Base-by-base conservation (phyloP, 768 basidiomycete genomes). In the Pleurotus tuoliensis region DNA sequence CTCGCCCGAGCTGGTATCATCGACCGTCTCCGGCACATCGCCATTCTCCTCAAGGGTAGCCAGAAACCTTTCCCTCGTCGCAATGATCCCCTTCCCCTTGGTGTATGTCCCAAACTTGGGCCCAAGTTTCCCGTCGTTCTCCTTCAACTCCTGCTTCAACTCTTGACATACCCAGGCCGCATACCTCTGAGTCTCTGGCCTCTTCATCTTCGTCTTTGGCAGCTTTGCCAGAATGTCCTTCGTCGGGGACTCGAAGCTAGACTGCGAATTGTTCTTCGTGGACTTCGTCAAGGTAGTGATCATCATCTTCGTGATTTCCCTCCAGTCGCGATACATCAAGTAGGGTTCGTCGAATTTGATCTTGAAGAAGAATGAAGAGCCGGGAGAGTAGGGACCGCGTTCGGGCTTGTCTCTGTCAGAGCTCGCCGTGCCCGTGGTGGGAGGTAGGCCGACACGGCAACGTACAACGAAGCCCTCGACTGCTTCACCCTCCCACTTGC, bases 301-400 rank as follows among this genome's bases (percentile, higher is more conserved):
- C n/a, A 96, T 75, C 9, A 68, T 71, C 67, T 92, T 91, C 5
- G 97, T 98, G 52, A 95, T 79, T 71, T 98, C 96, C 55, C 96
- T 82, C 94, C 94, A 98, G 67, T 95, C 92, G 55, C 97, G 88
- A 72, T 97, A 98, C 86, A 96, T 95, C 81, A 98, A 86, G 68
- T 99, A 99, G 2, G 96, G 96, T 66, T 98, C 93, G 70, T 98
- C 94, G 70, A 98, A 98, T 69, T 99, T 99, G 74, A 98, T 81
- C 68, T 99, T 99, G 86, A 97, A 98, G 81, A 99, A 98, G 78
- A 98, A 96, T 0, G 92, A 88, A 1, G 89, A 84, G 27, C 88
- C 92, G 0, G 86, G 71, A 0, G 77, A 68, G 66, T 98, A 97
- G 0, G 94, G 94, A 1, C 82, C 79, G 11, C 27, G 43, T 38